Base-by-base conservation (phyloP, 2,329 filamentous ascomycete genomes). In the Fusarium sarcochroum region DNA sequence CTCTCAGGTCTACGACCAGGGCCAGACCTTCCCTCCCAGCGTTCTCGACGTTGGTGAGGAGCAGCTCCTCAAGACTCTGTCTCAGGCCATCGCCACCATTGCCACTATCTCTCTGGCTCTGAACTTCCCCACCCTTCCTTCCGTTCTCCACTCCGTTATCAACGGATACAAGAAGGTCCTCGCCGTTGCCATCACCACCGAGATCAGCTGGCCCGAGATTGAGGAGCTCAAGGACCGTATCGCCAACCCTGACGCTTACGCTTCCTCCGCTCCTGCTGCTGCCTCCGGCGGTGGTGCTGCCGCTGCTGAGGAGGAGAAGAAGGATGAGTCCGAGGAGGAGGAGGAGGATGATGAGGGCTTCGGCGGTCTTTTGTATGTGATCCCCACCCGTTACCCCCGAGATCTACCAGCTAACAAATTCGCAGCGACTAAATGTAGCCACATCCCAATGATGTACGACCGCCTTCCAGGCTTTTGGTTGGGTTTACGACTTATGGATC, bases 191-290 rank as follows among this genome's bases (percentile, higher is more conserved):
- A 82, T 99, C 78, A 89, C 90, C 84, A 98, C 93, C 76, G 94
- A 97, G 75, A 91, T 91, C 88, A 91, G 90, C 84, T 99, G 96
- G 95, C 90, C 94, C 77, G 93, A 93, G 84, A 97, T 99, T 79
- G 90, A 97, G 79, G 89, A 97, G 85, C 92, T 99, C 86, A 99
- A 99, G 92, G 96, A 99, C 87, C 94, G 96, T 82, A 98, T 99
- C 79, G 93, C 93, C 85, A 98, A 99, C 90, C 97, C 97, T 76
- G 96, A 99, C 57, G 93, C 93, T 57, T 99, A 98, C 83, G 96
- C 95, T 72, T 82, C 93, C 48, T 86, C 94, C 73, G 93, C 91
- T 73, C 93, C 95, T 61, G 89, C 81, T 71, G 91, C 90, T 58
- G 86, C 85, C 63, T 85, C 88, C 58, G 83, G 83, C 53, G 80